A percentile compares a stretch with the other conserved stretches of the same genome.
phyloP scores from a whole-genome alignment of 2,329 filamentous ascomycete species.

The Ustulina deusta region DNA sequence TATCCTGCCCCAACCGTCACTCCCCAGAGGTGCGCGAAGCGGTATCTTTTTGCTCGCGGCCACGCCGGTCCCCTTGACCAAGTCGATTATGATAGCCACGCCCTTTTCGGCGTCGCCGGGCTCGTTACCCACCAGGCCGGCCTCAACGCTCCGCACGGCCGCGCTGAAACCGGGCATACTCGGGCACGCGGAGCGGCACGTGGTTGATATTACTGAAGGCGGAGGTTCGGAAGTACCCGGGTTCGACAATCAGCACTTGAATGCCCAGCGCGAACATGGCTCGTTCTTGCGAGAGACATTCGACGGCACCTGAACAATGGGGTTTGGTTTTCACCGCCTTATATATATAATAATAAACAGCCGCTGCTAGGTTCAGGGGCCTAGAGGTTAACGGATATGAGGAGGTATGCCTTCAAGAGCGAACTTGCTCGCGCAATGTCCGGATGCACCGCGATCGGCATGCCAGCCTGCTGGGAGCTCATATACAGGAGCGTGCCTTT shows the following conservation, averaged over 20 bases:
- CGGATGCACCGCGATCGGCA: constrained; percentile 48
- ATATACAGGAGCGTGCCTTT: constrained; percentile 52
- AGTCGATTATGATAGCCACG: constrained; percentile 36
- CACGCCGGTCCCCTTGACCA: constrained; percentile 58
- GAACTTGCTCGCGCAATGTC: constrained; percentile 44
- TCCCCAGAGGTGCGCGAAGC: constrained; percentile 64
- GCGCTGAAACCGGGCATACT: constrained; percentile 52
- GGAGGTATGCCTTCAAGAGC: constrained; percentile 43
- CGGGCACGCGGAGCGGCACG: constrained; percentile 42
- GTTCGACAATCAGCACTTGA: constrained; percentile 55
- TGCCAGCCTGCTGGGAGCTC: constrained; percentile 54
- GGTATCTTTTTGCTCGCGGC: constrained; percentile 53
- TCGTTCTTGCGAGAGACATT: constrained; percentile 51
- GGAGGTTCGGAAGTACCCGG: constrained; percentile 58
- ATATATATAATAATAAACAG: not conserved
- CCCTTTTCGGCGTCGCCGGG: constrained; percentile 46
- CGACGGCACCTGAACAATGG: constrained; percentile 44
- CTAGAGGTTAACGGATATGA: not conserved
- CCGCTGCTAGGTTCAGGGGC: not conserved
- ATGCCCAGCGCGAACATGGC: constrained; percentile 50
- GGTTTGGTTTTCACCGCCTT: not conserved
- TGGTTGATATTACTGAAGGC: constrained; percentile 54
- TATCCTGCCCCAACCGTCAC: constrained; percentile 63
- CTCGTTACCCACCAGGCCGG: constrained; percentile 46
- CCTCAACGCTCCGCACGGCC: constrained; percentile 47